Evolutionary conservation across 75 land plant genomes (phyloP).

Genomic region (Chamaecyparis obtusa): DNA sequence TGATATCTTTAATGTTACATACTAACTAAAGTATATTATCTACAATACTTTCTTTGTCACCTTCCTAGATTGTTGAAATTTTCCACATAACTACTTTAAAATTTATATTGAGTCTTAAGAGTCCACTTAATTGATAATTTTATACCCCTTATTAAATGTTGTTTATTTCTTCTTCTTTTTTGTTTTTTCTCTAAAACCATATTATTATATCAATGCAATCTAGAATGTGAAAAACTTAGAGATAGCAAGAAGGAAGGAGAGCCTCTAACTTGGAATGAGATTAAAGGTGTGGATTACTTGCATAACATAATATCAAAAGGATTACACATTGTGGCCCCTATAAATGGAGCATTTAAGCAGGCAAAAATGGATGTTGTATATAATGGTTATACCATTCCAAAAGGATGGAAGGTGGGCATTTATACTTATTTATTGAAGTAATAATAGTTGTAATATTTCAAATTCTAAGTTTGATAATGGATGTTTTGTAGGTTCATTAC

Average conservation of each 20-base stretch:
- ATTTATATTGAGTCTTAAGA: too few relatives aligned
- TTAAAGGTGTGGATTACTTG: not conserved
- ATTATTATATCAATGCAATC: not conserved
- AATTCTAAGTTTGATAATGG: not conserved
- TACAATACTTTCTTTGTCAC: too few relatives aligned
- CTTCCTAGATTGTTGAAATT: too few relatives aligned
- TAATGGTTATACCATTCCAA: not conserved
- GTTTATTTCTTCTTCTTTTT: too few relatives aligned
- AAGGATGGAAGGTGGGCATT: not conserved
- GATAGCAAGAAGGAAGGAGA: not conserved
- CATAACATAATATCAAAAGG: not conserved
- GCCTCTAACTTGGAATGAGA: not conserved
- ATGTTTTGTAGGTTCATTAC: conserved; percentile 16
- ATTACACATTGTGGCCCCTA: not conserved
- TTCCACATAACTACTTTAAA: too few relatives aligned
- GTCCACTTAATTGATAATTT: too few relatives aligned
- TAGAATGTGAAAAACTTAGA: not conserved
- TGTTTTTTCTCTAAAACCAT: too few relatives aligned
- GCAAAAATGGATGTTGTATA: not conserved
- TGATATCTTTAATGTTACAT: too few relatives aligned
- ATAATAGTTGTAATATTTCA: too few relatives aligned
- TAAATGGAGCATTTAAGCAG: conserved; percentile 1
- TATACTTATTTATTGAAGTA: too few relatives aligned
- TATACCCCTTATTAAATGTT: too few relatives aligned
- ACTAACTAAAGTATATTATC: too few relatives aligned